phyloP scores from a whole-genome alignment of 192 early-diverging fungal genomes.

The Coemansia sp. region DNA sequence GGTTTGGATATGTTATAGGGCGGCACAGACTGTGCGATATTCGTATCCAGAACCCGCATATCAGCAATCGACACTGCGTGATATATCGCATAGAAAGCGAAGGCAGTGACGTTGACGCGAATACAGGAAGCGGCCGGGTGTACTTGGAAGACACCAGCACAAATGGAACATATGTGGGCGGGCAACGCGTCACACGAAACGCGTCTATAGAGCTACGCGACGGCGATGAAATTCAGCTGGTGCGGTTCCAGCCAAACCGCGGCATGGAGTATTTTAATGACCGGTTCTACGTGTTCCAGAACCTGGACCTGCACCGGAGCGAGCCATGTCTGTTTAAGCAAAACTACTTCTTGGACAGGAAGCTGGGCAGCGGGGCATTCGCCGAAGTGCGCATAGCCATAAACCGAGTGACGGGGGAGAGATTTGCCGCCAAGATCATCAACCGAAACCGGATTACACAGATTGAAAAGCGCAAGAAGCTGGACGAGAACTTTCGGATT shows the following conservation, averaged over 20 bases:
- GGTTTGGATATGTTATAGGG: constrained; percentile 52
- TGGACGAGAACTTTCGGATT: constrained; percentile 47
- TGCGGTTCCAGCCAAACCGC: constrained; percentile 45
- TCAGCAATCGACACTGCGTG: constrained; percentile 57
- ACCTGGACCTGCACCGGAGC: constrained; percentile 36
- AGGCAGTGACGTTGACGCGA: constrained; percentile 5
- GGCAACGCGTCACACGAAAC: constrained; percentile 52
- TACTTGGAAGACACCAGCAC: constrained; percentile 59
- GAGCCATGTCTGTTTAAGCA: constrained; percentile 49
- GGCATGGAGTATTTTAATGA: constrained; percentile 48
- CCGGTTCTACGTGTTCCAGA: constrained; percentile 47
- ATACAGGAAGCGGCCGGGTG: constrained; percentile 14
- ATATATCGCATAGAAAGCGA: constrained; percentile 49
- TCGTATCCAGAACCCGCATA: constrained; percentile 45
- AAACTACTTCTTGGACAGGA: constrained; percentile 39
- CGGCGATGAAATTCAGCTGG: constrained; percentile 65
- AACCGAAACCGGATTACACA: constrained; percentile 55
- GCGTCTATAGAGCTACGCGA: constrained; percentile 55
- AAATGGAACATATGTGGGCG: constrained; percentile 73
- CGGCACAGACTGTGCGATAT: constrained; percentile 55
- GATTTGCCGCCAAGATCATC: constrained; percentile 76
- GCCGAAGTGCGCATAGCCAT: constrained; percentile 66
- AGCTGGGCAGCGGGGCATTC: constrained; percentile 57
- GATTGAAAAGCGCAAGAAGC: constrained; percentile 34
- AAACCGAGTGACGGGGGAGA: constrained; percentile 61